Evolutionary conservation across 2,329 filamentous ascomycete species (phyloP), one percentile per base, ranked within the genome.

Genomic region (Periconia sp.): DNA sequence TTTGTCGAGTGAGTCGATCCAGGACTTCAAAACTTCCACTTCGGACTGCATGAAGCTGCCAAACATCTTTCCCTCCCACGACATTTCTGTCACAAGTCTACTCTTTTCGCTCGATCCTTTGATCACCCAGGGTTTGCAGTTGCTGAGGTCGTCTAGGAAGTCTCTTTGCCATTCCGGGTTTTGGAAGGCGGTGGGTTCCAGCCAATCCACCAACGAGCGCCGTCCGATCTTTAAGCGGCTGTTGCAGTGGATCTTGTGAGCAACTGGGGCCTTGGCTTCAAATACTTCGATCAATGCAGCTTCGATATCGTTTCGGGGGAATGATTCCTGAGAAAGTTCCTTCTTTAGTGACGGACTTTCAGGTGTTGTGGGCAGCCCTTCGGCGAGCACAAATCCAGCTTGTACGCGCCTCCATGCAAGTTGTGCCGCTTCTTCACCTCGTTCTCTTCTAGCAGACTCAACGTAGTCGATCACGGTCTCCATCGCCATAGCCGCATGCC

Each of bases 51-150:
- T 81, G 59, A 82, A 82, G 18, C 77, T 70, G 1, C 79, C 79
- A 57, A 79, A 82, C 79, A 81, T 81, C 42, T 69, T 74, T 6
- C 79, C 79, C 20, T 73, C 71, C 78, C 78, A 81, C 1, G 57
- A 64, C 8, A 81, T 58, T 60, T 78, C 77, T 41, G 67, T 71
- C 1, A 80, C 59, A 2, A 81, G 65, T 19, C 58, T 69, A 52
- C 78, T 81, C 33, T 71, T 70, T 1, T 59, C 46, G 49, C 75
- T 75, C 37, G 72, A 60, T 6, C 78, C 78, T 41, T 64, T 68
- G 41, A 66, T 57, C 3, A 81, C 62, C 79, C 78, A 81, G 13
- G 73, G 71, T 40, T 68, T 74, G 30, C 61, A 66, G 13, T 64
- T 62, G 17, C 64, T 62, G 45, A 80, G 55, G 15, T 65, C 66